A percentile compares a stretch with the other conserved stretches of the same genome.
Conservation (phyloP, 2,329 filamentous ascomycete species). For the Botrytis hyacinthi region DNA sequence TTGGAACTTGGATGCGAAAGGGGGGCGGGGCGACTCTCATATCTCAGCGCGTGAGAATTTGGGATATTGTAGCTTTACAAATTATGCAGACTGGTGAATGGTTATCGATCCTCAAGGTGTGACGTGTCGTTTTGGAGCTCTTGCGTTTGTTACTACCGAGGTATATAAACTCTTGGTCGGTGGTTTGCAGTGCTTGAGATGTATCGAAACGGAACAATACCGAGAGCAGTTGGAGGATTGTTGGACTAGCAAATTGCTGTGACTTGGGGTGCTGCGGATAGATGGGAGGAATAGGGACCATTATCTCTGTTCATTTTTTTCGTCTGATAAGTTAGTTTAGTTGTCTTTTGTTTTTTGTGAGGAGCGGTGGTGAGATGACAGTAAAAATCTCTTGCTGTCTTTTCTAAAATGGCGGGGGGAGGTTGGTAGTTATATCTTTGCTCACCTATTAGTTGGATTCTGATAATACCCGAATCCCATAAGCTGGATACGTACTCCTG, state of each 20-base stretch:
- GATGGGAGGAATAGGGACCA: no score
- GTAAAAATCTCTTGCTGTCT: neutral
- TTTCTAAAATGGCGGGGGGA: neutral
- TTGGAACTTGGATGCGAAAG: no score
- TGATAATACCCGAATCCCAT: accelerated
- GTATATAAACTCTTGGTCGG: no score
- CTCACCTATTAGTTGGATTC: neutral
- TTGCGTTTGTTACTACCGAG: neutral
- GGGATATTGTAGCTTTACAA: no score
- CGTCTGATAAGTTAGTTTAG: neutral
- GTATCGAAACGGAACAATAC: no score
- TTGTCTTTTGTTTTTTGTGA: neutral
- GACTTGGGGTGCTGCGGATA: neutral
- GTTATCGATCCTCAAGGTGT: neutral
- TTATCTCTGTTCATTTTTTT: no score
- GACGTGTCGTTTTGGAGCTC: neutral
- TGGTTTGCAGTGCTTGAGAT: no score
- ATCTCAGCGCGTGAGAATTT: no score
- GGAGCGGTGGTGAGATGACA: neutral
- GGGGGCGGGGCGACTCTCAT: no score
- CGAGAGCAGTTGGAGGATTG: no score
- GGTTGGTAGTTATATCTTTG: neutral
- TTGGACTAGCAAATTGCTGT: neutral
- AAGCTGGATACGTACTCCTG: accelerated
- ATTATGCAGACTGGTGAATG: neutral